Conservation (phyloP, 352 stramenopile genomes). For the Blastocystis hominis region DNA sequence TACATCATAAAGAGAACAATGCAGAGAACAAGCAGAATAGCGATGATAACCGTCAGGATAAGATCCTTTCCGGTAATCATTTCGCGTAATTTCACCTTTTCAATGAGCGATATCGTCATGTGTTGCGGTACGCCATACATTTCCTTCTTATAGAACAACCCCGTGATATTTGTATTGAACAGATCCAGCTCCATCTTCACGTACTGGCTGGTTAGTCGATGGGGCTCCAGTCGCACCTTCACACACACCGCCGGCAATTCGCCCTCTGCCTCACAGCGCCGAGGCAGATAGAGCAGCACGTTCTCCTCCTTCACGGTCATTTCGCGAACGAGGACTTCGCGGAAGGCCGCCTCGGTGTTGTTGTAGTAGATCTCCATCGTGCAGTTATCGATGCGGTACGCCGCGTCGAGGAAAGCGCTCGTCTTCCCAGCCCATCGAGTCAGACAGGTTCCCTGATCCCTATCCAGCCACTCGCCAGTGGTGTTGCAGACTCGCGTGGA, state of each 20-base stretch:
- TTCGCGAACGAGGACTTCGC: background rate
- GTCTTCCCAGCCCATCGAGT: background rate
- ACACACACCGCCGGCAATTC: background rate
- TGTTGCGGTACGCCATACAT: background rate
- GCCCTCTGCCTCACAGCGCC: background rate
- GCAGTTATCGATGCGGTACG: conserved; percentile 7
- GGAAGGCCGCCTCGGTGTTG: background rate
- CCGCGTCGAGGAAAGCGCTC: background rate
- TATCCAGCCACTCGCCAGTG: background rate
- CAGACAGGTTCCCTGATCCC: background rate
- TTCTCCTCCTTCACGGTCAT: conserved; percentile 28
- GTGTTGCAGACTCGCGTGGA: background rate
- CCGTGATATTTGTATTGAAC: conserved; percentile 56
- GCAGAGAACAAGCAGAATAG: background rate
- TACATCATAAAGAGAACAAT: background rate
- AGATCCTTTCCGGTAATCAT: background rate
- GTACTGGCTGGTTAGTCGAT: background rate
- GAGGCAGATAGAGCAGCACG: conserved; percentile 1
- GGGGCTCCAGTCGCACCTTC: background rate
- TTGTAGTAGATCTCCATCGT: background rate
- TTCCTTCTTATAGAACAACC: conserved; percentile 10
- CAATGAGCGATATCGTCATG: background rate
- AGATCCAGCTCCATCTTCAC: conserved; percentile 28
- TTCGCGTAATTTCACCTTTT: background rate
- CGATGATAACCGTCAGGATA: background rate